phyloP scores from a whole-genome alignment of 2,329 filamentous ascomycete species.

The Aureobasidium musti region DNA sequence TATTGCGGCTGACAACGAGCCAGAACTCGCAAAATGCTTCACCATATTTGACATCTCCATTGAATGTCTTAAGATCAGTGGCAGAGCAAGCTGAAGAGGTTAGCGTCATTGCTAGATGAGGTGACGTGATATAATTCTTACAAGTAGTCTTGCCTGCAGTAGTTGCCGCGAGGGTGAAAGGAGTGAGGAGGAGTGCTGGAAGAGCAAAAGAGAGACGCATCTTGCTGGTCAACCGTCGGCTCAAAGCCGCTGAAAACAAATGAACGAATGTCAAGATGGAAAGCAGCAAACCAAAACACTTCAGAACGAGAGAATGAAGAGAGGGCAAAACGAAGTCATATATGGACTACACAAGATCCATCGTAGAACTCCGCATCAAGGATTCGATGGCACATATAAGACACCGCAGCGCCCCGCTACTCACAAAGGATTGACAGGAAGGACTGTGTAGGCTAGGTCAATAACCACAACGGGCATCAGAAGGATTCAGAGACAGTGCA shows the following conservation, averaged over 20 bases:
- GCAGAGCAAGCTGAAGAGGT: slow-evolving; percentile 3
- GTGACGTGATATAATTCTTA: neutral
- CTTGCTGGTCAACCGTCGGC: slow-evolving; percentile 14
- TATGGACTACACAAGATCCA: slow-evolving; percentile 3
- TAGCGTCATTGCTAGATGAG: neutral
- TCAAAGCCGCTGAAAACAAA: slow-evolving; percentile 5
- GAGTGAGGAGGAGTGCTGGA: slow-evolving; percentile 22
- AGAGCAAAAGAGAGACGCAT: slow-evolving; percentile 25
- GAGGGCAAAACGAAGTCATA: neutral
- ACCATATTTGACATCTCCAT: slow-evolving; percentile 16
- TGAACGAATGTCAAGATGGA: slow-evolving; percentile 11
- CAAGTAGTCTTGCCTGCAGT: slow-evolving; percentile 11
- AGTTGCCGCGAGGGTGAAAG: slow-evolving; percentile 4
- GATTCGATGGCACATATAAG: slow-evolving; percentile 17
- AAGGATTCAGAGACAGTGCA: neutral
- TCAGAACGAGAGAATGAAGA: neutral
- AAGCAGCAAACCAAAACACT: slow-evolving; percentile 10
- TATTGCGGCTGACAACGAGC: slow-evolving; percentile 9
- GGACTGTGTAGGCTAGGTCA: neutral
- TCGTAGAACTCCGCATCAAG: neutral
- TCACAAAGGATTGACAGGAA: neutral
- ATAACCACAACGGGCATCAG: slow-evolving; percentile 14
- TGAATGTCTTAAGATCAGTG: slow-evolving; percentile 8
- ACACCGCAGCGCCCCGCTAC: slow-evolving; percentile 2
- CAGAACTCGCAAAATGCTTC: slow-evolving; percentile 21